Percentiles rank a stretch among this genome's conserved stretches.
These are phyloP conservation scores for Nemania sp. DNA, from an alignment of 2,329 filamentous ascomycete genomes.

Conservation along the genomic window DNA sequence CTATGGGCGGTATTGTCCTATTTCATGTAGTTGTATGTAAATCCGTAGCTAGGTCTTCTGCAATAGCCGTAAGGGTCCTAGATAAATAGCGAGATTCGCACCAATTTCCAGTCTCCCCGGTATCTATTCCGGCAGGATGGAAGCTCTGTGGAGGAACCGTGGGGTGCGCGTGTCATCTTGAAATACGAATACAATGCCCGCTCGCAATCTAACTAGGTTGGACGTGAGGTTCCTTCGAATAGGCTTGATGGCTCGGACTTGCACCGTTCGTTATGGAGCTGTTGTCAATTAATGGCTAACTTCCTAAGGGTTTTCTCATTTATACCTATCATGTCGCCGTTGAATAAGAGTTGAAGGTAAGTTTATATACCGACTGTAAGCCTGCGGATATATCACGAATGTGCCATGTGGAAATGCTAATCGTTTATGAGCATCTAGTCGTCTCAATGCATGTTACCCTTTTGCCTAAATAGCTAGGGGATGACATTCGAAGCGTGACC, in stretches of 20 bases:
- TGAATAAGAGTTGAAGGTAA: neutral
- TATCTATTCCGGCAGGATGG: constrained; percentile 11
- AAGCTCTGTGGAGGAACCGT: constrained; percentile 4
- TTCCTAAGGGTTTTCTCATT: neutral
- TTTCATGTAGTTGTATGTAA: constrained; percentile 15
- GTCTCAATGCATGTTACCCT: neutral
- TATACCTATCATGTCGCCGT: neutral
- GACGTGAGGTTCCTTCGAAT: neutral
- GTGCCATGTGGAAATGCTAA: neutral
- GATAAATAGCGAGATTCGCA: constrained; percentile 5
- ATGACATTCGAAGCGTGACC: no score
- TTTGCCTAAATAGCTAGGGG: neutral
- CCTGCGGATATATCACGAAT: neutral
- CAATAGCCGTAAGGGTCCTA: constrained; percentile 11
- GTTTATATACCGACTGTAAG: neutral
- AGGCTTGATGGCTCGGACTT: neutral
- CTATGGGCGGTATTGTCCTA: neutral
- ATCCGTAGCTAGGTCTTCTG: neutral
- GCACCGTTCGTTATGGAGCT: neutral
- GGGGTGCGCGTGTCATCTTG: neutral
- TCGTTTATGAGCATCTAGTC: neutral
- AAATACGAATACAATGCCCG: neutral
- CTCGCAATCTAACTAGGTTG: neutral
- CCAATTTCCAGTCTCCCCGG: neutral
- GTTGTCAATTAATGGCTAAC: neutral